Evolutionary conservation across 2,329 filamentous ascomycete species (phyloP).

Genomic region (Trichoderma sp.): DNA sequence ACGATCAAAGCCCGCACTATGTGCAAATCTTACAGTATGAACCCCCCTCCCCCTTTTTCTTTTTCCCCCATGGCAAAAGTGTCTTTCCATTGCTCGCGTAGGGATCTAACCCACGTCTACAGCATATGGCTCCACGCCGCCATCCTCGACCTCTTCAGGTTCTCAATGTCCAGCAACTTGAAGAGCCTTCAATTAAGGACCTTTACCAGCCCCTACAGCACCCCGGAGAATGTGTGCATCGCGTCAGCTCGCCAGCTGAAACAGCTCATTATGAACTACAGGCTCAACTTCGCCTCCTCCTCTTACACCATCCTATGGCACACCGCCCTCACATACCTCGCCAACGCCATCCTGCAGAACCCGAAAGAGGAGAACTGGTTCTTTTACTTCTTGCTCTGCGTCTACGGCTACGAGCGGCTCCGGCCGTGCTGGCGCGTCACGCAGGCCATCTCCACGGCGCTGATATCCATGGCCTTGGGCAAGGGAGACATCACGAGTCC

Average conservation of each 20-base stretch:
- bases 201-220: constrained; percentile 9
- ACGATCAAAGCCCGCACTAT: neutral
- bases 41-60: neutral
- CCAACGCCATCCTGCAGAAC: constrained; percentile 43
- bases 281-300: constrained; percentile 39
- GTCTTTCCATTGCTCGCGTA: neutral
- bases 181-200: neutral
- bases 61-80: neutral
- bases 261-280: constrained; percentile 43
- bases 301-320: constrained; percentile 43
- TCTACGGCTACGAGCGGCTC: constrained; percentile 45
- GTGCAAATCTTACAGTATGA: neutral
- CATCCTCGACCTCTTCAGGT: neutral
- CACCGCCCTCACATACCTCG: constrained; percentile 44
- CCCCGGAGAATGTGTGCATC: constrained; percentile 38
- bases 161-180: neutral
- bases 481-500: constrained; percentile 38
- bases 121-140: neutral
- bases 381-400: constrained; percentile 43
- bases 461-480: constrained; percentile 43
- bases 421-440: constrained; percentile 42
- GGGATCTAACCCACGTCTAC: neutral
- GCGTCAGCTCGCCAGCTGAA: constrained; percentile 46
- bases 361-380: constrained; percentile 38
- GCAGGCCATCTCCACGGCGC: constrained; percentile 39